Evolutionary conservation across 73 alveolate species (phyloP).

Genomic region (Symbiodinium natans): DNA sequence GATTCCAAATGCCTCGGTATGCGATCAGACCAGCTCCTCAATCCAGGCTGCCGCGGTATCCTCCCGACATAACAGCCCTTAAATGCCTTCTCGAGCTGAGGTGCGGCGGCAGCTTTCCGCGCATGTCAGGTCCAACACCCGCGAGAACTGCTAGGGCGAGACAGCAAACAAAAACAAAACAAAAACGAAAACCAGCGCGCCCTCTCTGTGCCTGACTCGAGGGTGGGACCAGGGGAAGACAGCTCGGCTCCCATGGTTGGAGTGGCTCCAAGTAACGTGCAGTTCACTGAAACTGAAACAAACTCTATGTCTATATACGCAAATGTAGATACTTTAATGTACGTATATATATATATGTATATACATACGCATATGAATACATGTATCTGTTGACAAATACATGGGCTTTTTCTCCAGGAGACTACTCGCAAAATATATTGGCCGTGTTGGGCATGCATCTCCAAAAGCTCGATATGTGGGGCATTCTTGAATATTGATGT

Average conservation of each 20-base stretch:
- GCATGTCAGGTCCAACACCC: constrained; percentile 87
- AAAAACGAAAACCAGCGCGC: neutral
- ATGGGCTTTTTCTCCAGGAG: no score
- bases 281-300: no score
- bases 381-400: no score
- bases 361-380: neutral
- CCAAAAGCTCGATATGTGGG: no score
- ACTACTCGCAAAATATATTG: no score
- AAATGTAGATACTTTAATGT: no score
- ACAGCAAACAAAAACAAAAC: neutral
- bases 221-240: constrained; percentile 51
- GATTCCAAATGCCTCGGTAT: constrained; percentile 45
- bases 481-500: no score
- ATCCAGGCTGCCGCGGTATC: neutral
- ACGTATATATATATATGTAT: neutral
- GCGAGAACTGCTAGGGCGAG: constrained; percentile 42
- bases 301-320: no score
- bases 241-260: constrained; percentile 60
- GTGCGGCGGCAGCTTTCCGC: constrained; percentile 60
- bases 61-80: neutral
- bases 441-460: no score
- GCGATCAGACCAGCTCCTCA: neutral
- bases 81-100: neutral
- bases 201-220: constrained; percentile 63
- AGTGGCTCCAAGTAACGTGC: no score